phyloP scores from a whole-genome alignment of 768 basidiomycete genomes.

The Galerina marginata region DNA sequence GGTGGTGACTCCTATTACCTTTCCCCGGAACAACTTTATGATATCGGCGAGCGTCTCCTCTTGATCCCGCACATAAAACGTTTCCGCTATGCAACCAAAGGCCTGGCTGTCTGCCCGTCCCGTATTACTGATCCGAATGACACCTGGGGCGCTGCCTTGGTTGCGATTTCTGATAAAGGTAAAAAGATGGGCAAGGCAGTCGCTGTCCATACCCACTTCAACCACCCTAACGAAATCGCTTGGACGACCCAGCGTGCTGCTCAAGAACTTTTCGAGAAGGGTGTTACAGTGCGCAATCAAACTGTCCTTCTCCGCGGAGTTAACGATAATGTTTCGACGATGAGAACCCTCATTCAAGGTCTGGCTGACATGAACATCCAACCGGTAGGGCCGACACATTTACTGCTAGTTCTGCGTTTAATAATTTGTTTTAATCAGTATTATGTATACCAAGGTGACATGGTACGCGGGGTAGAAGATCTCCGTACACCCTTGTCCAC shows the following conservation, averaged over 20 bases:
- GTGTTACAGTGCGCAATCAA: slow-evolving; percentile 3
- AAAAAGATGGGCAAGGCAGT: slow-evolving; percentile 21
- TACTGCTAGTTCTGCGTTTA: neutral
- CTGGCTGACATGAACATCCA: slow-evolving; percentile 1
- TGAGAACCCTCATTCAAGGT: neutral
- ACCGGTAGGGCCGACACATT: neutral
- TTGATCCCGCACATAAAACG: slow-evolving; percentile 1
- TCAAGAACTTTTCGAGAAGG: slow-evolving; percentile 1
- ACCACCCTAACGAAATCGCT: slow-evolving; percentile 24
- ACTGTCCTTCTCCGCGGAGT: slow-evolving; percentile 8
- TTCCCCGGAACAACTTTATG: slow-evolving; percentile 1
- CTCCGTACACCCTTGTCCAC: slow-evolving; percentile 24
- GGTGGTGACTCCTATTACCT: slow-evolving; percentile 7
- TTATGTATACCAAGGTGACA: slow-evolving; percentile 28
- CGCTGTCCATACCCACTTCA: slow-evolving; percentile 26
- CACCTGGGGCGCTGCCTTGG: slow-evolving; percentile 15
- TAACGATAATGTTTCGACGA: neutral
- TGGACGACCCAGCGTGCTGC: slow-evolving; percentile 14
- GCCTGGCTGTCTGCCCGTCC: slow-evolving; percentile 7
- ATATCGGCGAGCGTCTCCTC: slow-evolving; percentile 1
- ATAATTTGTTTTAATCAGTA: slow-evolving; percentile 12
- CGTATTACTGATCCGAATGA: neutral
- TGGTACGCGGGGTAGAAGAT: slow-evolving; percentile 26
- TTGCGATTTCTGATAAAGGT: slow-evolving; percentile 16
- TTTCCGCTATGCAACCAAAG: slow-evolving; percentile 2